These are phyloP conservation scores for Rhizopogon roseolus DNA, from an alignment of 768 basidiomycete genomes.

Conservation along the genomic window DNA sequence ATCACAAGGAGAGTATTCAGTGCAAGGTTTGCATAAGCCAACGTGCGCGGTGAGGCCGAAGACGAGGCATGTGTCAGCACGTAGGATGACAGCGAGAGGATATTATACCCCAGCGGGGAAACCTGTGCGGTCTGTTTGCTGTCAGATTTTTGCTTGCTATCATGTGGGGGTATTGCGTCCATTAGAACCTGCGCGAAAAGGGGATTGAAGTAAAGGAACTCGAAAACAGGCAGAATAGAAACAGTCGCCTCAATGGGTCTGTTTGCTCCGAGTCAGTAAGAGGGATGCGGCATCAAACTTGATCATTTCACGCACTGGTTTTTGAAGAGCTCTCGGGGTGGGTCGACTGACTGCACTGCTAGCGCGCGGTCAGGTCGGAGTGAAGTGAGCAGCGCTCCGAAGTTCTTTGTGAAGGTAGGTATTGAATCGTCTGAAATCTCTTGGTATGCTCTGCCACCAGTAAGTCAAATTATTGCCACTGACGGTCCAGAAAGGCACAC, in stretches of 20 bases:
- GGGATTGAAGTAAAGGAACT: conserved; percentile 50
- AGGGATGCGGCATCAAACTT: not conserved
- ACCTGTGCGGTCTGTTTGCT: conserved; percentile 9
- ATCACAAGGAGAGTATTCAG: conserved; percentile 49
- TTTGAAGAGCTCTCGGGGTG: conserved; percentile 51
- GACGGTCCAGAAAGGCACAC: conserved; percentile 27
- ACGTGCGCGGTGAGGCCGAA: conserved; percentile 48
- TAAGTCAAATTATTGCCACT: not conserved
- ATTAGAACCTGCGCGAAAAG: conserved; percentile 45
- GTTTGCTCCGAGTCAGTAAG: not conserved
- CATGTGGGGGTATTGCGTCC: conserved; percentile 27
- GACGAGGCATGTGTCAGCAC: conserved; percentile 65
- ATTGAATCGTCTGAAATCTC: conserved; percentile 48
- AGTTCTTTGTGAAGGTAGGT: conserved; percentile 43
- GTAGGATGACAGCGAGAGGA: conserved; percentile 60
- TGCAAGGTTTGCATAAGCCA: conserved; percentile 57
- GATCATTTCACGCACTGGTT: conserved; percentile 37
- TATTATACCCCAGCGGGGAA: conserved; percentile 38
- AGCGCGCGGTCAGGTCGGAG: conserved; percentile 53
- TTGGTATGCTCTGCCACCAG: conserved; percentile 46
- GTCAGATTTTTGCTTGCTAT: conserved; percentile 11
- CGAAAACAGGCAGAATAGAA: conserved; percentile 54
- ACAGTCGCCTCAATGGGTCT: conserved; percentile 63
- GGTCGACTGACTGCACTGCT: conserved; percentile 39
- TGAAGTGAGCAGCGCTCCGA: conserved; percentile 48